Conservation (phyloP, 75 land plant species). For the Cryptomeria japonica region DNA sequence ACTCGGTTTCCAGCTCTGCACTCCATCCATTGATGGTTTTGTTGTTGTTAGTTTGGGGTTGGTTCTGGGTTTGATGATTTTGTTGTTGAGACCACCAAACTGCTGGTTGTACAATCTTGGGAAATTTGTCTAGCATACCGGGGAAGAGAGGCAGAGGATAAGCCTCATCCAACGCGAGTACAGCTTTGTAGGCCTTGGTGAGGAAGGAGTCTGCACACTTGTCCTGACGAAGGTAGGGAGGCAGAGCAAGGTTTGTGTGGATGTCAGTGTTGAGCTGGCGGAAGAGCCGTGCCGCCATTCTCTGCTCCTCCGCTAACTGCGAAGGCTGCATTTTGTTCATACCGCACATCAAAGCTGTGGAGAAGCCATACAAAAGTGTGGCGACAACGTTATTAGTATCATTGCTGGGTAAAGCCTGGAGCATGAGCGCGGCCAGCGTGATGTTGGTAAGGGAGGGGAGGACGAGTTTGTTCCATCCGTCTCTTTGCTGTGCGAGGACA, state of each 20-base stretch:
- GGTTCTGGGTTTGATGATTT: neutral
- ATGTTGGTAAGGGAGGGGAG: constrained; percentile 36
- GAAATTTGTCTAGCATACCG: constrained; percentile 65
- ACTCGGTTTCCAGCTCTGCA: constrained; percentile 29
- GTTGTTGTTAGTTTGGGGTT: neutral
- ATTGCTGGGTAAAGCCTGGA: constrained; percentile 30
- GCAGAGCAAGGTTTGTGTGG: constrained; percentile 16
- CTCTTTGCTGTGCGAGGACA: constrained; percentile 48
- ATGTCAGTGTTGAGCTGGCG: constrained; percentile 32
- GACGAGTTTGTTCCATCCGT: constrained; percentile 63
- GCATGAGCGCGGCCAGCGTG: constrained; percentile 42
- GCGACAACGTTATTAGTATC: constrained; percentile 2
- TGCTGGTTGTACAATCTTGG: constrained; percentile 36
- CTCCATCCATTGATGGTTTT: constrained; percentile 30
- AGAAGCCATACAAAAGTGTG: constrained; percentile 18
- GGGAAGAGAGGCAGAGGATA: constrained; percentile 67
- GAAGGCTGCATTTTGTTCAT: constrained; percentile 65
- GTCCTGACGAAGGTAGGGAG: constrained; percentile 24
- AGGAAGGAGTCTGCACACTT: neutral
- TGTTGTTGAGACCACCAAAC: constrained; percentile 41
- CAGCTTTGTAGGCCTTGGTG: constrained; percentile 22
- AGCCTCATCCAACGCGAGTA: constrained; percentile 53
- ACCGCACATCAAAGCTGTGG: constrained; percentile 36
- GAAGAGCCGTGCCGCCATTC: constrained; percentile 49
- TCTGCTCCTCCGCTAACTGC: constrained; percentile 77